These are phyloP conservation scores for Cercospora sojina DNA, from an alignment of 2,329 filamentous ascomycete genomes.

Conservation along the genomic window DNA sequence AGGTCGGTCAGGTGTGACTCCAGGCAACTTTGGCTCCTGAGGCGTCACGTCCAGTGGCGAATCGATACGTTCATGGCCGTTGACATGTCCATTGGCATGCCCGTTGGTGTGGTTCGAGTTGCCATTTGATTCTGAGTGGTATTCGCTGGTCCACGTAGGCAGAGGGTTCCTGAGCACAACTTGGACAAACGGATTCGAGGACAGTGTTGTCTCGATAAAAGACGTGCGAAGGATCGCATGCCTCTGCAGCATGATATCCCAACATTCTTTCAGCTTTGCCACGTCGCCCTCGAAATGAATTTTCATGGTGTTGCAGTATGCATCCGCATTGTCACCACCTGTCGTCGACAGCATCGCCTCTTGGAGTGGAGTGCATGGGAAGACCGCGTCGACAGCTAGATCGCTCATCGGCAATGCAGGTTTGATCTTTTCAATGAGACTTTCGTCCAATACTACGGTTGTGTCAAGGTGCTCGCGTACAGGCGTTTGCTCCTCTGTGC, in stretches of 20 bases:
- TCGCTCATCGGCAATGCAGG: background rate
- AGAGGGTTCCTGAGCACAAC: conserved; percentile 59
- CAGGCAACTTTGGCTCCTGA: conserved; percentile 3
- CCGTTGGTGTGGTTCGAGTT: background rate
- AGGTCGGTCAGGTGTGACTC: conserved; percentile 14
- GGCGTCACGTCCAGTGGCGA: background rate
- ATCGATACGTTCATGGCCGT: background rate
- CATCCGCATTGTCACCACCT: conserved; percentile 43
- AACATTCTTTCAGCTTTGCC: conserved; percentile 56
- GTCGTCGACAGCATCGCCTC: conserved; percentile 76
- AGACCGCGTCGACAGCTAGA: conserved; percentile 52
- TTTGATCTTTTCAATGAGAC: conserved; percentile 14
- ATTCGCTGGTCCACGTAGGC: conserved; percentile 42
- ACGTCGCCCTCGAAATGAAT: conserved; percentile 59
- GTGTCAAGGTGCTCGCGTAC: background rate
- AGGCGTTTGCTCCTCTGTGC: background rate
- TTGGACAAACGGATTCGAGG: conserved; percentile 67
- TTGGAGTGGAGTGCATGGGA: conserved; percentile 84
- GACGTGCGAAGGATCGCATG: conserved; percentile 77
- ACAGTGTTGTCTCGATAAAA: conserved; percentile 65
- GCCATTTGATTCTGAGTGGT: background rate
- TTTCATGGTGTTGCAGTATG: conserved; percentile 72
- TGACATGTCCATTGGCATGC: conserved; percentile 1
- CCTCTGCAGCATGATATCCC: conserved; percentile 61
- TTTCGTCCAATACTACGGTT: background rate